A percentile compares a stretch with the other conserved stretches of the same genome.
Conservation (phyloP, 768 basidiomycete species). For the Lactarius tabidus region DNA sequence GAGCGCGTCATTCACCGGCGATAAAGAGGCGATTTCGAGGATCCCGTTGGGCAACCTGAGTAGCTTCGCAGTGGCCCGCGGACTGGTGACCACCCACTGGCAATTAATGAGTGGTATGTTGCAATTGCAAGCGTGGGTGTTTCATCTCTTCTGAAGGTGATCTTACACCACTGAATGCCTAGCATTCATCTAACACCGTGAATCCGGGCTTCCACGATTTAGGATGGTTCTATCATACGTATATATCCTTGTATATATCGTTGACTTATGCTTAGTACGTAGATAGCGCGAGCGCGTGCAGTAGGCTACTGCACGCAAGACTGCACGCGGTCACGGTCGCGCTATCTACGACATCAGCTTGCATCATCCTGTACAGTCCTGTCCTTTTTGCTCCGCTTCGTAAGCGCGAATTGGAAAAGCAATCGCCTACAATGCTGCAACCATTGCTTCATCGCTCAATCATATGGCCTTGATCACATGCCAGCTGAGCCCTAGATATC, state of each 20-base stretch:
- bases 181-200: background rate
- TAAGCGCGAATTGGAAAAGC: conserved; percentile 1
- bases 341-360: background rate
- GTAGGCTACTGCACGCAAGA: too few species aligned
- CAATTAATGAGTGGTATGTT: background rate
- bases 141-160: conserved; percentile 2
- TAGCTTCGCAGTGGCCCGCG: conserved; percentile 3
- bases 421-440: background rate
- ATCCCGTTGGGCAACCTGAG: conserved; percentile 6
- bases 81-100: conserved; percentile 9
- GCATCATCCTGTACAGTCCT: background rate
- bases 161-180: background rate
- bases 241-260: background rate
- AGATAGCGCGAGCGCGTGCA: too few species aligned
- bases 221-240: background rate
- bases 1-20: conserved; percentile 7
- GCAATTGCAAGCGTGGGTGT: conserved; percentile 10
- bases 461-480: conserved; percentile 24
- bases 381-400: background rate
- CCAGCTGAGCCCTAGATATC: conserved; percentile 10
- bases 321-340: too few species aligned
- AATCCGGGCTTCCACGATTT: background rate
- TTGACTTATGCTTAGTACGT: conserved; percentile 17
- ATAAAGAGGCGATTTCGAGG: conserved; percentile 5
- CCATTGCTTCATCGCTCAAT: conserved; percentile 6